Evolutionary conservation across 2,329 filamentous ascomycete species (phyloP).

Genomic region (Cylindrodendrum hubeiense): DNA sequence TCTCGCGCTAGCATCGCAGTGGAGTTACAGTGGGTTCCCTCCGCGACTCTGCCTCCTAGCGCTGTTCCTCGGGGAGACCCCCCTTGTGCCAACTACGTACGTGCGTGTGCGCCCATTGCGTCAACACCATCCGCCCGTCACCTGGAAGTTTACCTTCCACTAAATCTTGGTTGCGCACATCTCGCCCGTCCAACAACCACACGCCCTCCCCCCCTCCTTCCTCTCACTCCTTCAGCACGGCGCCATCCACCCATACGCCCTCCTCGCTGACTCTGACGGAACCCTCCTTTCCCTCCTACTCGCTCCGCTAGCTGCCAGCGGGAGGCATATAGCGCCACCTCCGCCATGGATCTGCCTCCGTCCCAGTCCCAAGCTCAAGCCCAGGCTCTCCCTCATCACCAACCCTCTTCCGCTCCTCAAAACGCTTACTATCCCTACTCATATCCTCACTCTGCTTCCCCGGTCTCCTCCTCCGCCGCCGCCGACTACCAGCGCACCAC

Average conservation of each 20-base stretch:
- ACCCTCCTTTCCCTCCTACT: conserved; percentile 25
- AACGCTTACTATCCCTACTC: conserved; percentile 34
- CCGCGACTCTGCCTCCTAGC: conserved; percentile 12
- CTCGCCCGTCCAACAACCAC: conserved; percentile 31
- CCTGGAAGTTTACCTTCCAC: conserved; percentile 34
- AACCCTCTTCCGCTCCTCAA: conserved; percentile 27
- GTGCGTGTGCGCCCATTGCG: conserved; percentile 43
- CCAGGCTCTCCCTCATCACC: conserved; percentile 35
- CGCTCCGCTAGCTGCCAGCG: conserved; percentile 29
- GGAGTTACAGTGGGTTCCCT: conserved; percentile 15
- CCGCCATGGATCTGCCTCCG: conserved; percentile 48
- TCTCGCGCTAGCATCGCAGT: conserved; percentile 11
- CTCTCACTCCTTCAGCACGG: conserved; percentile 18
- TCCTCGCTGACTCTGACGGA: conserved; percentile 26
- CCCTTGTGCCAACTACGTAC: background rate
- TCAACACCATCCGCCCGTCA: conserved; percentile 42
- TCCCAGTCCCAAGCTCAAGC: conserved; percentile 38
- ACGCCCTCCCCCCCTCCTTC: conserved; percentile 13
- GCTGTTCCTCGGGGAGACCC: conserved; percentile 13
- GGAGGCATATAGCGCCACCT: conserved; percentile 44
- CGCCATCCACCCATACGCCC: conserved; percentile 10
- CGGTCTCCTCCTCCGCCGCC: conserved; percentile 35
- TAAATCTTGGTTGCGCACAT: conserved; percentile 32
- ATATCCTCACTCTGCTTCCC: conserved; percentile 38
- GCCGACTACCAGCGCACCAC: conserved; percentile 31